phyloP scores from a whole-genome alignment of 257 asterid species.

The Verbena officinalis region DNA sequence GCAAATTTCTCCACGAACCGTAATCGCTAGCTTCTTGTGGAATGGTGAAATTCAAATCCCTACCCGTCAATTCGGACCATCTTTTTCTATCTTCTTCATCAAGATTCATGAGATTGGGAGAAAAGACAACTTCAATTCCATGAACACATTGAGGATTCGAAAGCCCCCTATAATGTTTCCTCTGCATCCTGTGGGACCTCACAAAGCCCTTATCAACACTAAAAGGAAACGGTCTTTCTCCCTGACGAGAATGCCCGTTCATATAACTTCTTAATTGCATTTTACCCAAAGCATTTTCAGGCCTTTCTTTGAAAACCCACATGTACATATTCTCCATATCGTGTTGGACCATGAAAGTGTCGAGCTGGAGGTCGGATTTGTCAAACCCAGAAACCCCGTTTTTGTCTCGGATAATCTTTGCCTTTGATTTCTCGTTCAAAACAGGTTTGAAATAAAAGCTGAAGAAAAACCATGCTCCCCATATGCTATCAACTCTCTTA shows the following conservation, averaged over 20 bases:
- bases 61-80: constrained; percentile 71
- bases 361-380: constrained; percentile 67
- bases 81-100: constrained; percentile 70
- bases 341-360: constrained; percentile 74
- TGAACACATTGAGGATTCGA: constrained; percentile 81
- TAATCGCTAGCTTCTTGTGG: constrained; percentile 68
- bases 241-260: constrained; percentile 84
- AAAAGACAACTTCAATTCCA: constrained; percentile 59
- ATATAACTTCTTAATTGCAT: constrained; percentile 82
- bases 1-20: constrained; percentile 69
- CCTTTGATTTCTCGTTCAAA: constrained; percentile 62
- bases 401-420: constrained; percentile 51
- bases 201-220: constrained; percentile 69
- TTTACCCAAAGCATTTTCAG: constrained; percentile 80
- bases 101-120: constrained; percentile 50
- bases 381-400: constrained; percentile 69
- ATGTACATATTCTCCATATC: constrained; percentile 88
- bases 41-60: constrained; percentile 51
- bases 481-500: constrained; percentile 63
- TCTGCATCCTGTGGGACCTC: constrained; percentile 74
- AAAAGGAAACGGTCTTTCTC: constrained; percentile 74
- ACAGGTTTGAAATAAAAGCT: constrained; percentile 80
- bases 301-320: constrained; percentile 87
- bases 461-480: constrained; percentile 93
- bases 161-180: constrained; percentile 76